Evolutionary conservation across 805 yeast species (phyloP).

Genomic region (Cephaloascus fragrans): DNA sequence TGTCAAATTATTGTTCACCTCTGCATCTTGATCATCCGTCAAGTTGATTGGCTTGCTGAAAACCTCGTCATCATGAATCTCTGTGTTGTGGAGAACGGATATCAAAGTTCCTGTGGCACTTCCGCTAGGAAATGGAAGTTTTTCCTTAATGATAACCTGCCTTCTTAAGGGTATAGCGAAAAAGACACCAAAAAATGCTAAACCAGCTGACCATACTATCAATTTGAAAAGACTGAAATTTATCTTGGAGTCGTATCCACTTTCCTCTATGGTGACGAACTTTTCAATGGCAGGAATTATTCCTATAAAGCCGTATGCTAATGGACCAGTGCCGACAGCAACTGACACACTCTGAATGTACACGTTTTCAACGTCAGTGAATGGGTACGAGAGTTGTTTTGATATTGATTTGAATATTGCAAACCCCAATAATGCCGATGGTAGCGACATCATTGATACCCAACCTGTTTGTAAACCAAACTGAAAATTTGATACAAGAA

Average conservation of each 20-base stretch:
- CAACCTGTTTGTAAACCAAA: slow-evolving; percentile 97
- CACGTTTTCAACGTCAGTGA: slow-evolving; percentile 90
- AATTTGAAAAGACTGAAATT: slow-evolving; percentile 39
- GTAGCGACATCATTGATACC: slow-evolving; percentile 98
- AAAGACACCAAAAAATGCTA: slow-evolving; percentile 92
- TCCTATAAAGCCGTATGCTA: slow-evolving; percentile 92
- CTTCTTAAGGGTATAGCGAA: slow-evolving; percentile 84
- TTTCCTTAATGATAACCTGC: slow-evolving; percentile 82
- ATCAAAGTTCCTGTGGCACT: slow-evolving; percentile 92
- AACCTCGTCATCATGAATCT: slow-evolving; percentile 27
- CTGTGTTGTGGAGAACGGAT: slow-evolving; percentile 73
- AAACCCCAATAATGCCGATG: slow-evolving; percentile 83
- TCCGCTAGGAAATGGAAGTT: slow-evolving; percentile 89
- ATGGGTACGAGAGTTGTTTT: slow-evolving; percentile 25
- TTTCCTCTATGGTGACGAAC: slow-evolving; percentile 68
- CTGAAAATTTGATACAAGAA: slow-evolving; percentile 84
- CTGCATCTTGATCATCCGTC: slow-evolving; percentile 14
- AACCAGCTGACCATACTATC: slow-evolving; percentile 73
- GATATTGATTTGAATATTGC: slow-evolving; percentile 63
- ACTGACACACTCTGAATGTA: slow-evolving; percentile 88
- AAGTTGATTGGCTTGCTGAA: slow-evolving; percentile 4
- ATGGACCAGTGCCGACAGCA: slow-evolving; percentile 96
- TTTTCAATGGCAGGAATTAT: slow-evolving; percentile 94
- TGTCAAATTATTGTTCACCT: neutral
- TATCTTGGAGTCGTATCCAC: slow-evolving; percentile 41